Evolutionary conservation across 768 basidiomycete genomes (phyloP).

Genomic region (Auriscalpium vulgare): DNA sequence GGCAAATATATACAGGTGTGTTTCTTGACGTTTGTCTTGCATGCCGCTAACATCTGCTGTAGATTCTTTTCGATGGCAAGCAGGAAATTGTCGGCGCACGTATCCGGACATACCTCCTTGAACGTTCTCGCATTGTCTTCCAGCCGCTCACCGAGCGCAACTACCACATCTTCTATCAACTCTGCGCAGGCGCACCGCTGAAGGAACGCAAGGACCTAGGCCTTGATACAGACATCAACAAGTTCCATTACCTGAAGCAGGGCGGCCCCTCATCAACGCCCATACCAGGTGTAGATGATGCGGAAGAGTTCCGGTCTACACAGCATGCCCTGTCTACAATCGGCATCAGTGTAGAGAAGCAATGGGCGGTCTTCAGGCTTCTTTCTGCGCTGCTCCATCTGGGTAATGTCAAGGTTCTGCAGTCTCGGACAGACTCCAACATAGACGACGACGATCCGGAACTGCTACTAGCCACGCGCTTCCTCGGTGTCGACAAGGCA

Average conservation of each 20-base stretch:
- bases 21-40: neutral
- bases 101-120: constrained; percentile 96
- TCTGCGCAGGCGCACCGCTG: constrained; percentile 92
- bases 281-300: constrained; percentile 91
- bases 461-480: constrained; percentile 73
- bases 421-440: constrained; percentile 70
- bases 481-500: constrained; percentile 80
- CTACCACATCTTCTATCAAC: constrained; percentile 99
- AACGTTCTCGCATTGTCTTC: constrained; percentile 95
- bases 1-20: constrained; percentile 98
- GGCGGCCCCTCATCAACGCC: constrained; percentile 84
- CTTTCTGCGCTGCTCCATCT: constrained; percentile 91
- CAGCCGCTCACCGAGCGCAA: constrained; percentile 96
- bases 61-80: constrained; percentile 95
- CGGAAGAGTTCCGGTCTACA: constrained; percentile 88
- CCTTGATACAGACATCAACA: constrained; percentile 73
- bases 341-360: constrained; percentile 94
- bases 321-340: constrained; percentile 95
- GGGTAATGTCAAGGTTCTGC: constrained; percentile 92
- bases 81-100: constrained; percentile 98
- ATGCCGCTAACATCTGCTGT: neutral
- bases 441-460: constrained; percentile 80
- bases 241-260: constrained; percentile 90
- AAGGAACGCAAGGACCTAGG: constrained; percentile 96
- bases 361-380: constrained; percentile 96